These are phyloP conservation scores for Solanum hybrid DNA, from an alignment of 305 asterid species.

Conservation along the genomic window DNA sequence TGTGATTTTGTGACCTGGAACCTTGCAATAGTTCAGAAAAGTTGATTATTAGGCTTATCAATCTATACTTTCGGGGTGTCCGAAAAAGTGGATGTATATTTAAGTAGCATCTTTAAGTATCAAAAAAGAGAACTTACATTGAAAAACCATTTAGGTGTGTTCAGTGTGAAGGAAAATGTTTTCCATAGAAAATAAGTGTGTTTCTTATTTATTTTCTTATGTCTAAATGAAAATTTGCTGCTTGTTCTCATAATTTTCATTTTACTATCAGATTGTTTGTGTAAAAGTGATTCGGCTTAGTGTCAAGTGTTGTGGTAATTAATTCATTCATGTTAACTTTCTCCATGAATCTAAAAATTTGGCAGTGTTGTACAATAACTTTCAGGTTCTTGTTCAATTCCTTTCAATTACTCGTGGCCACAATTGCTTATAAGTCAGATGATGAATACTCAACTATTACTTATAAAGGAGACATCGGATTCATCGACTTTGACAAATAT, in stretches of 20 bases:
- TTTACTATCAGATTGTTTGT: background rate
- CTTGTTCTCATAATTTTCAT: background rate
- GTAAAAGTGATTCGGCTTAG: background rate
- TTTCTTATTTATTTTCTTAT: background rate
- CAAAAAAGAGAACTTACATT: background rate
- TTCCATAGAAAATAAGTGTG: too few relatives aligned
- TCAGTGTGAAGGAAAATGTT: background rate
- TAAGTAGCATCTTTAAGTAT: background rate
- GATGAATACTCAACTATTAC: slow-evolving; percentile 66
- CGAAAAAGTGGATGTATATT: background rate
- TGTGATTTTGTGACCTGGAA: background rate
- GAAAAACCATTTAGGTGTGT: background rate
- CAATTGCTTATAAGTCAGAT: slow-evolving; percentile 39
- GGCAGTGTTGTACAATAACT: background rate
- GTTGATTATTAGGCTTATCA: background rate
- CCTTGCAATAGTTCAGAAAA: background rate
- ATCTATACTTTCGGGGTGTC: background rate
- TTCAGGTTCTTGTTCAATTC: slow-evolving; percentile 18
- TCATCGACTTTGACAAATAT: slow-evolving; percentile 49
- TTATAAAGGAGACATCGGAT: slow-evolving; percentile 80
- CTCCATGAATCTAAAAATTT: background rate
- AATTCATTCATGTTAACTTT: background rate
- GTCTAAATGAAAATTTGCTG: background rate
- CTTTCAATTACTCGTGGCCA: slow-evolving; percentile 29
- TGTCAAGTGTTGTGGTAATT: background rate